Evolutionary conservation across 106 monocot species (phyloP), one percentile per base, ranked within the genome.

Genomic region (Acorus gramineus): DNA sequence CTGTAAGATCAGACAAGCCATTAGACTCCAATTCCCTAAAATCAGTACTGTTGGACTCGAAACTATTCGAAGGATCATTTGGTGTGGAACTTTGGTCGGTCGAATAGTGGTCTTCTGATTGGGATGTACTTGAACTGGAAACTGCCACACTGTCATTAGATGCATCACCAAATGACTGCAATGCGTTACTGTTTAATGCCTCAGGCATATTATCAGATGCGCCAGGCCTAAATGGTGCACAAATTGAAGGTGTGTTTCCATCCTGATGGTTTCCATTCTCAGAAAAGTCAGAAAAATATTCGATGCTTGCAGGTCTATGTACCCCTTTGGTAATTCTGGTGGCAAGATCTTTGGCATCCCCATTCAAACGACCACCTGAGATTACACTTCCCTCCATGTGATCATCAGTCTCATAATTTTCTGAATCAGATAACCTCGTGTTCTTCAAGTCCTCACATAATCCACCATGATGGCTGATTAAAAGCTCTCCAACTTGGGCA

Each of bases 1-100:
- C 84, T 43, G 55, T 50, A 11, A 92, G 86, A 84, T 84, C 79
- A 48, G 72, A 60, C 53, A 76, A 51, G 49, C n/a, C 9, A 5
- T 6, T 61, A 1, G 47, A 49, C 1, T 44, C 52, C 64, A 62
- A 62, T 73, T 43, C 59, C 59, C 4, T 66, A 56, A 49, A 2
- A 11, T 53, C 7, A 47, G 10, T 14, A 2, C 14, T 7, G 44
- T 46, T 53, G 49, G 7, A 44, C 60, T 51, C 12, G 52, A 12
- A 52, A 63, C 65, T 60, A 55, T 28, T 28, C 28, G 28, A 28
- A 28, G 28, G 28, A 28, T 28, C 28, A 28, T 28, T 28, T 28
- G 28, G 28, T 28, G 28, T 28, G 28, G 28, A 28, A 28, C 28
- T 28, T 28, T 28, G 28, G 1, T 28, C 28, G 28, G 28, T 28